Evolutionary conservation across 768 basidiomycete species (phyloP).

Genomic region (Pleurotus pulmonarius): DNA sequence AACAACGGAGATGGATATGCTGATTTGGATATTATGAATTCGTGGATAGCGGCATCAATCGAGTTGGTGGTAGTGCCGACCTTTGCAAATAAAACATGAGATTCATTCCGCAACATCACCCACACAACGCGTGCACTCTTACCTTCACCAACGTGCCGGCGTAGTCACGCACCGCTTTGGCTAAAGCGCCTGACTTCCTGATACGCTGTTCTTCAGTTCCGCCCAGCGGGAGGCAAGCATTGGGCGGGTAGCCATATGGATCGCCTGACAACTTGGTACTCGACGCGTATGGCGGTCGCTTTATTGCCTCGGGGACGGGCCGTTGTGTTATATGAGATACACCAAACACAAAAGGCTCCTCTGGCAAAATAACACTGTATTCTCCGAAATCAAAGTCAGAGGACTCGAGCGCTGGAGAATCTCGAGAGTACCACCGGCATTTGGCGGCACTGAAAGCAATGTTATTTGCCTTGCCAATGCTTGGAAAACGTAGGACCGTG

Average conservation of each 20-base stretch:
- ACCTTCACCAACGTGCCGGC: constrained; percentile 55
- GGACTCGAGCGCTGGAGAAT: too few species aligned
- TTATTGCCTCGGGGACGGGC: constrained; percentile 52
- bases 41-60: constrained; percentile 72
- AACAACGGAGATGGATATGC: constrained; percentile 88
- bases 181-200: constrained; percentile 52
- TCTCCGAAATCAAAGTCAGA: constrained; percentile 38
- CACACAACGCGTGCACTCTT: constrained; percentile 11
- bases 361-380: constrained; percentile 61
- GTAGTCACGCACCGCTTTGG: constrained; percentile 51
- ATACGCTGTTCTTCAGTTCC: constrained; percentile 48
- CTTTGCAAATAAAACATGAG: constrained; percentile 28
- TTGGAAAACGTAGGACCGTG: too few species aligned
- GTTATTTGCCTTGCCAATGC: too few species aligned
- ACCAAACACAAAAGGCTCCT: constrained; percentile 63
- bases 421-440: too few species aligned
- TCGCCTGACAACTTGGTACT: constrained; percentile 7
- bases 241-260: constrained; percentile 13
- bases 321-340: constrained; percentile 57
- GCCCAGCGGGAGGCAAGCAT: constrained; percentile 45
- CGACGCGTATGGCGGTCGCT: constrained; percentile 52
- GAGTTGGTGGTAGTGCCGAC: constrained; percentile 68
- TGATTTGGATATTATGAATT: constrained; percentile 57
- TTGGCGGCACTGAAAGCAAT: too few species aligned
- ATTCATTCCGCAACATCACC: background rate